Percentiles rank a stretch among this genome's conserved stretches.
phyloP scores from a whole-genome alignment of 179 eudicot genomes.

The Actinidia chinensis region DNA sequence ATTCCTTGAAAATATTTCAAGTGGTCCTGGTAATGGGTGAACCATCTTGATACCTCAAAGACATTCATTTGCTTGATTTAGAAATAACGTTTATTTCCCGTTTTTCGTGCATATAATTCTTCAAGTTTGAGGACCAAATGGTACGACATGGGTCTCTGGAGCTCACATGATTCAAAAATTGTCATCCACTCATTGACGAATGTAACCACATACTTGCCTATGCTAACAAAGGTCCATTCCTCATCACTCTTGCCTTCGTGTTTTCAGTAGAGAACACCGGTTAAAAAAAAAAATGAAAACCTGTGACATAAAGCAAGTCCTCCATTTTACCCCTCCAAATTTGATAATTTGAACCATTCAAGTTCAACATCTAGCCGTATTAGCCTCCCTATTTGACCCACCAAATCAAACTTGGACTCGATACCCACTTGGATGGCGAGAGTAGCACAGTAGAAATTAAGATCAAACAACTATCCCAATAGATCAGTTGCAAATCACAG shows the following conservation, averaged over 20 bases:
- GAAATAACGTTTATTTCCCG: constrained; percentile 16
- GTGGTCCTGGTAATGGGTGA: constrained; percentile 14
- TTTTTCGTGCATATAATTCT: constrained; percentile 7
- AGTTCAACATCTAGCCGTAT: background rate
- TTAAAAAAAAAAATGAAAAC: background rate
- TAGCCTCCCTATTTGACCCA: background rate
- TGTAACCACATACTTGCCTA: constrained; percentile 18
- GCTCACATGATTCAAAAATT: constrained; percentile 23
- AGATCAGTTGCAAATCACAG: too few species aligned
- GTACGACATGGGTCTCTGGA: constrained; percentile 14
- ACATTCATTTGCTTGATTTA: constrained; percentile 18
- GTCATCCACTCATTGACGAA: constrained; percentile 26
- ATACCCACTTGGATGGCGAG: background rate
- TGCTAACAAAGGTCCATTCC: constrained; percentile 19
- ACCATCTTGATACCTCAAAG: constrained; percentile 18
- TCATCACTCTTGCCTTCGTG: background rate
- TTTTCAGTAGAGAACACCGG: background rate
- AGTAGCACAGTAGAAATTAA: background rate
- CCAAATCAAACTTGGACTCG: background rate
- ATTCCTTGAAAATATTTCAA: constrained; percentile 17
- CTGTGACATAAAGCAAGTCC: background rate
- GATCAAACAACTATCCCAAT: background rate
- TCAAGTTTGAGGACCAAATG: constrained; percentile 8
- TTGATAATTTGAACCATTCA: background rate
- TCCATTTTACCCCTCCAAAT: background rate